A percentile compares a stretch with the other conserved stretches of the same genome.
phyloP scores from a whole-genome alignment of 371 early-diverging fungal genomes.

The Homolaphlyctis polyrhiza region DNA sequence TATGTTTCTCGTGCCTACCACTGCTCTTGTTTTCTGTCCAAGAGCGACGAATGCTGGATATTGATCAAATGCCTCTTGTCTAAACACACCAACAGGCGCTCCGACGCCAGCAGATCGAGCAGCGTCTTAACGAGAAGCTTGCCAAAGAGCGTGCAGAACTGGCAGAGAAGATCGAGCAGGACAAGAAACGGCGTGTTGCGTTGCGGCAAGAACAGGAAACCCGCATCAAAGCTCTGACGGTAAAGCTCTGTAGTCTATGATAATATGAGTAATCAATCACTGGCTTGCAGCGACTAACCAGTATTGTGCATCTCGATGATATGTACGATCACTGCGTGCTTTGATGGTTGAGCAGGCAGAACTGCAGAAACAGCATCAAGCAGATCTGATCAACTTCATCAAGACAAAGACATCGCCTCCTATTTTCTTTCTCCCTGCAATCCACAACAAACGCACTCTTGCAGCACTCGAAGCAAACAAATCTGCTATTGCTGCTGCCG shows the following conservation, averaged over 20 bases:
- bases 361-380: not conserved
- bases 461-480: not conserved
- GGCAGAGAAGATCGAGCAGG: not conserved
- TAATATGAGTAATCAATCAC: too few species aligned
- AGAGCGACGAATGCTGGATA: too few species aligned
- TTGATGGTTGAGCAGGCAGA: not conserved
- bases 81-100: not conserved
- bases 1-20: too few species aligned
- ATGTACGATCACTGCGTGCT: not conserved
- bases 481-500: not conserved
- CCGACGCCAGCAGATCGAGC: not conserved
- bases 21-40: too few species aligned
- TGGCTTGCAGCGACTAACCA: too few species aligned
- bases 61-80: too few species aligned
- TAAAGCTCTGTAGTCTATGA: too few species aligned
- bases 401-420: not conserved
- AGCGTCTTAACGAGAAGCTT: not conserved
- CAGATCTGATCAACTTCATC: not conserved
- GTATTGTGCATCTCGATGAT: not conserved
- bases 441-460: not conserved
- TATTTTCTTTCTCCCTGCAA: not conserved
- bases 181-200: not conserved
- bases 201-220: not conserved
- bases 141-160: not conserved
- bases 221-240: not conserved